A percentile compares a stretch with the other conserved stretches of the same genome.
phyloP scores from a whole-genome alignment of 257 asterid species.

The Solanum microdontum region DNA sequence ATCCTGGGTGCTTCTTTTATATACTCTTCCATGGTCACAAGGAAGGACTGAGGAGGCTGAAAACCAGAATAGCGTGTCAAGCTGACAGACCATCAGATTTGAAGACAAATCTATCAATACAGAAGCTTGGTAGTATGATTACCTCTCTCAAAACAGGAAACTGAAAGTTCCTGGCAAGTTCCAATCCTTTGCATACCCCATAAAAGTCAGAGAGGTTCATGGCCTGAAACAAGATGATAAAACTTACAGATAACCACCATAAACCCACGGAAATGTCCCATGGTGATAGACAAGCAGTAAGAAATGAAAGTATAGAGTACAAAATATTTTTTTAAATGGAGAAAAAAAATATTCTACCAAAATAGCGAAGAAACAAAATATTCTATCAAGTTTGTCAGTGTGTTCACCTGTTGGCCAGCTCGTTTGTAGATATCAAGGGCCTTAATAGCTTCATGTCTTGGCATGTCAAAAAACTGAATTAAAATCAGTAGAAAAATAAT shows the following conservation, averaged over 20 bases:
- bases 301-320: background rate
- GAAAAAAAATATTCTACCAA: background rate
- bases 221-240: conserved; percentile 46
- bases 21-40: conserved; percentile 50
- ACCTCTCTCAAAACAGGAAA: conserved; percentile 94
- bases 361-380: background rate
- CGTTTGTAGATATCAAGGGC: conserved; percentile 92
- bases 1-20: conserved; percentile 42
- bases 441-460: conserved; percentile 91
- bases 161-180: conserved; percentile 95
- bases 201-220: conserved; percentile 81
- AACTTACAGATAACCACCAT: background rate
- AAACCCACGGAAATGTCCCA: background rate
- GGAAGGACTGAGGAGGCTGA: conserved; percentile 50
- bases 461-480: conserved; percentile 98
- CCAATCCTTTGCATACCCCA: conserved; percentile 90
- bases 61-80: conserved; percentile 5
- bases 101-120: background rate
- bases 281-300: background rate
- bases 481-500: conserved; percentile 5
- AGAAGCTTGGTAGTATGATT: background rate
- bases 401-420: conserved; percentile 93
- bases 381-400: background rate
- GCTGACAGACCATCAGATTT: background rate
- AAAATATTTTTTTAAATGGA: background rate